Percentiles rank a stretch among this genome's conserved stretches.
Conservation (phyloP, 768 basidiomycete species). For the Kwoniella heveanensis region DNA sequence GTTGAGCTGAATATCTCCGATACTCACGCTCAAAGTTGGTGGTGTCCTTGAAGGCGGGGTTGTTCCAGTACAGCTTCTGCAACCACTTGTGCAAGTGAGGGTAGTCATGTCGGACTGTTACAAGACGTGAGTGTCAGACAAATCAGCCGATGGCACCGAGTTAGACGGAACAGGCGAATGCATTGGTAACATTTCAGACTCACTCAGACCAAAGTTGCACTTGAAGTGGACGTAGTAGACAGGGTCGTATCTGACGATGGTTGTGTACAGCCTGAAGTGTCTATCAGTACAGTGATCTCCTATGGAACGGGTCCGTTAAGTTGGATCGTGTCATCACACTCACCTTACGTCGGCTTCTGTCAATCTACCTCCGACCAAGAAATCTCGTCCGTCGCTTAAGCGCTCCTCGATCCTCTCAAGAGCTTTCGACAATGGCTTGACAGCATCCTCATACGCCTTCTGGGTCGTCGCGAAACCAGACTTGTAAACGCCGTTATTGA, state of each 20-base stretch:
- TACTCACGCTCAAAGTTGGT: conserved; percentile 81
- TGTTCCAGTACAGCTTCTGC: conserved; percentile 87
- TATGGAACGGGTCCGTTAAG: too few species aligned
- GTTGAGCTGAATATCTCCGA: conserved; percentile 59
- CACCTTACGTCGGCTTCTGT: conserved; percentile 63
- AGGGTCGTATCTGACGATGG: conserved; percentile 66
- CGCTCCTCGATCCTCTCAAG: conserved; percentile 80
- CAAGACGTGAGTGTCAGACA: too few species aligned
- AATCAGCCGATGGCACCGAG: too few species aligned
- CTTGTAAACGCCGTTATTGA: conserved; percentile 72
- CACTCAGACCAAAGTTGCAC: conserved; percentile 72
- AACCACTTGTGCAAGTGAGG: conserved; percentile 79
- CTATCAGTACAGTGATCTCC: neutral
- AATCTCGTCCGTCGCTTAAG: conserved; percentile 71
- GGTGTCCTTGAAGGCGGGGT: conserved; percentile 78
- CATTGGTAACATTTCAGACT: too few species aligned
- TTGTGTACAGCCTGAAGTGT: conserved; percentile 78
- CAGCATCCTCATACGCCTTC: conserved; percentile 76
- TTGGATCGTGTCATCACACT: too few species aligned
- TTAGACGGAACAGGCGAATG: too few species aligned
- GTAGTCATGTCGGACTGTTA: conserved; percentile 78
- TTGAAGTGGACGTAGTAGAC: conserved; percentile 94
- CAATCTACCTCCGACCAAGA: conserved; percentile 75
- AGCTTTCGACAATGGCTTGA: conserved; percentile 71
- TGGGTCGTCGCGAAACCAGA: conserved; percentile 82